These are phyloP conservation scores for Capronia epimyces DNA, from an alignment of 2,329 filamentous ascomycete genomes.

Conservation along the genomic window DNA sequence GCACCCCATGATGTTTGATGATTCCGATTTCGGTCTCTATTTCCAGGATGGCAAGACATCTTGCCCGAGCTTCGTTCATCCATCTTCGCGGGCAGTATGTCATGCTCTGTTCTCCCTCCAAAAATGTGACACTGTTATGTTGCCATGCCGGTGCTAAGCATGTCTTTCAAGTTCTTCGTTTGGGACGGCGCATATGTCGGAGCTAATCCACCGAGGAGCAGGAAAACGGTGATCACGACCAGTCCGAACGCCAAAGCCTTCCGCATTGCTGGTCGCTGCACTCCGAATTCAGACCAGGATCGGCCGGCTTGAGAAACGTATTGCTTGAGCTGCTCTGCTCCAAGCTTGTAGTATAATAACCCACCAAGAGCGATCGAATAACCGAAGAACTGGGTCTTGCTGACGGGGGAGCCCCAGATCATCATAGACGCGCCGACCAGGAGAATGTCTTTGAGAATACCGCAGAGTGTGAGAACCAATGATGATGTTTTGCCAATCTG, in stretches of 20 bases:
- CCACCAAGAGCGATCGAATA: conserved; percentile 66
- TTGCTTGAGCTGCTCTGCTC: conserved; percentile 71
- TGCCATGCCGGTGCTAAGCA: conserved; percentile 22
- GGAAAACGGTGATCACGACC: conserved; percentile 59
- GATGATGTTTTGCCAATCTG: conserved; percentile 85
- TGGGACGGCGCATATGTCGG: conserved; percentile 43
- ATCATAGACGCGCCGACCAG: conserved; percentile 70
- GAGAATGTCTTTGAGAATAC: conserved; percentile 83
- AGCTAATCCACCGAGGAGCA: conserved; percentile 63
- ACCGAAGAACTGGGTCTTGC: conserved; percentile 66
- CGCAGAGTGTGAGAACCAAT: conserved; percentile 76
- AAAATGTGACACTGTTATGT: conserved; percentile 5
- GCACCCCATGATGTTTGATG: neutral
- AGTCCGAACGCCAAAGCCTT: conserved; percentile 67
- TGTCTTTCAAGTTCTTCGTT: conserved; percentile 26
- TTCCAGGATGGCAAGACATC: too few relatives aligned
- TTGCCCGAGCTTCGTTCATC: too few relatives aligned
- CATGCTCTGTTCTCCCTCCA: neutral
- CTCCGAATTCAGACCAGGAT: conserved; percentile 81
- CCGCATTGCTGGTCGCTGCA: conserved; percentile 67
- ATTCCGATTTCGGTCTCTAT: neutral
- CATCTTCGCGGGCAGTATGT: too few relatives aligned
- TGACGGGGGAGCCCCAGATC: conserved; percentile 70
- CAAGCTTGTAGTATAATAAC: conserved; percentile 64
- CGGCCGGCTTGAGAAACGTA: conserved; percentile 67